A percentile compares a stretch with the other conserved stretches of the same genome.
These are phyloP conservation scores for Hyaloscypha finlandica DNA, from an alignment of 495 filamentous ascomycete genomes.

Conservation along the genomic window DNA sequence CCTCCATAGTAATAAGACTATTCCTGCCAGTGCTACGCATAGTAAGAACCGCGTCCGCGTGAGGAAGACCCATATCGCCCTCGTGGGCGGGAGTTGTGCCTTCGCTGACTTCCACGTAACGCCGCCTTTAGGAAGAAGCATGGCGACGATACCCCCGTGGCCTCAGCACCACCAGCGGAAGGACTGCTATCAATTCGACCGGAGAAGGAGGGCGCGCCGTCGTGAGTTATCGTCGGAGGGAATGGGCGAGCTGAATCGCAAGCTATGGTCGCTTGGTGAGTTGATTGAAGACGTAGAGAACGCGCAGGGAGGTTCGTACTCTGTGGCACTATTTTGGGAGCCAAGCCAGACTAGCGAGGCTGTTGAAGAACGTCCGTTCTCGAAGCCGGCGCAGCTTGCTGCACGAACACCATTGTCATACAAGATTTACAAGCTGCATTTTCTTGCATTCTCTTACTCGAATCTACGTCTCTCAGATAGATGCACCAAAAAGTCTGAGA, in stretches of 20 bases:
- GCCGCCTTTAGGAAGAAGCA: slow-evolving; percentile 83
- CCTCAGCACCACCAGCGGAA: slow-evolving; percentile 28
- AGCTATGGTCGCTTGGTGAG: slow-evolving; percentile 21
- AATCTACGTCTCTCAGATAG: not conserved
- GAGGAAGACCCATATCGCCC: slow-evolving; percentile 75
- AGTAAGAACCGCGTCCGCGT: slow-evolving; percentile 80
- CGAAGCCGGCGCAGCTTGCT: not conserved
- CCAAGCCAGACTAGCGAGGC: slow-evolving; percentile 17
- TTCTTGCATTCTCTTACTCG: not conserved
- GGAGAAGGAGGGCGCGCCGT: slow-evolving; percentile 13
- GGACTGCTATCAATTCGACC: slow-evolving; percentile 28
- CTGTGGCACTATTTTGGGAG: not conserved
- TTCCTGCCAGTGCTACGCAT: slow-evolving; percentile 67
- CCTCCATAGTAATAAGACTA: slow-evolving; percentile 87
- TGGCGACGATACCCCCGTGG: slow-evolving; percentile 36
- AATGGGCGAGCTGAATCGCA: slow-evolving; percentile 21
- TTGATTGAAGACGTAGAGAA: slow-evolving; percentile 27
- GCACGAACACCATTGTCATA: not conserved
- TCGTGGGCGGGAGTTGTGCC: slow-evolving; percentile 76
- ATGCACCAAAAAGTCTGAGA: not conserved
- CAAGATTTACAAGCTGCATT: not conserved
- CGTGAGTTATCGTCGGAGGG: slow-evolving; percentile 14
- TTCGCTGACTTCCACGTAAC: slow-evolving; percentile 91
- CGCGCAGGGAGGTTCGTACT: slow-evolving; percentile 15
- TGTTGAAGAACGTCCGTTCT: slow-evolving; percentile 9